These are phyloP conservation scores for Tetrahymena elliotti DNA, from an alignment of 73 alveolate genomes.

Conservation along the genomic window DNA sequence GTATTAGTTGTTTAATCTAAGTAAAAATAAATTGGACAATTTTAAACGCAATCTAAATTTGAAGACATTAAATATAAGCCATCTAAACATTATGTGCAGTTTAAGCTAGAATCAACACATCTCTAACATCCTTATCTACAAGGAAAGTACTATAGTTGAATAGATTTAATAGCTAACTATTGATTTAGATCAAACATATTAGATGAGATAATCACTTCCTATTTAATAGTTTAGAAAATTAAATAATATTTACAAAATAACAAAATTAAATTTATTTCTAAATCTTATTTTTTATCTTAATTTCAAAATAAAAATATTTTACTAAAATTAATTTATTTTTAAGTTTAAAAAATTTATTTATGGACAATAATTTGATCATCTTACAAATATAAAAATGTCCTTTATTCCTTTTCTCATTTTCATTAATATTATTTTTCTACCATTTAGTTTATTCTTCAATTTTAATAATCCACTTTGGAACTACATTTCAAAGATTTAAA, in stretches of 20 bases:
- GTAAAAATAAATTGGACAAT: neutral
- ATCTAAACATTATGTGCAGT: neutral
- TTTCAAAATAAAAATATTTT: too few species aligned
- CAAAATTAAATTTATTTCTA: too few species aligned
- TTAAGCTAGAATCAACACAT: neutral
- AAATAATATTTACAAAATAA: neutral
- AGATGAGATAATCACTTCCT: neutral
- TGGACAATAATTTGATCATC: too few species aligned
- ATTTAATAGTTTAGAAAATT: neutral
- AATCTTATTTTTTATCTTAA: too few species aligned
- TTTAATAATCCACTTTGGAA: too few species aligned
- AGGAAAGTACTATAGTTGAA: neutral
- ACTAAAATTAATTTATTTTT: too few species aligned
- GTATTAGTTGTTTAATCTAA: neutral
- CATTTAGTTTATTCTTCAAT: too few species aligned
- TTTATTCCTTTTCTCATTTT: too few species aligned
- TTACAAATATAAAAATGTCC: too few species aligned
- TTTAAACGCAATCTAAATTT: neutral
- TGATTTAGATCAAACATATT: neutral
- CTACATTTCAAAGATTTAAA: too few species aligned
- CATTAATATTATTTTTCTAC: too few species aligned
- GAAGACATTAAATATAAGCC: neutral
- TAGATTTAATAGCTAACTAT: neutral
- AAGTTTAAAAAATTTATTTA: too few species aligned
- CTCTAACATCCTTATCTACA: neutral